phyloP scores from a whole-genome alignment of 164 flowering plant species.

The Aristolochia contorta region DNA sequence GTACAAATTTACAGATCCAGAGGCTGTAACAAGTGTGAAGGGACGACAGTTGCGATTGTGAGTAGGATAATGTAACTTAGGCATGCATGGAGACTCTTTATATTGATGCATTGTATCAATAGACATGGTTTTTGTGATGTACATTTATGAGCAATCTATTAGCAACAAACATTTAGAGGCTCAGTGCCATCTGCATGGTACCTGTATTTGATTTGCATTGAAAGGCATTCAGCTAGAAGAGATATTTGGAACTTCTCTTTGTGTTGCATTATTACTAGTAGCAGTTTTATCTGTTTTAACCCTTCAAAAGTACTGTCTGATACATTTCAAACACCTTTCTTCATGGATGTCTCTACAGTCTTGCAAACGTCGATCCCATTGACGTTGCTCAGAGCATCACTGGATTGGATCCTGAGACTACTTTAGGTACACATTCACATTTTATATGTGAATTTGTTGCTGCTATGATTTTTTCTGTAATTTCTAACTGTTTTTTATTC shows the following conservation, averaged over 20 bases:
- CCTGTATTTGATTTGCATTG: too few species aligned
- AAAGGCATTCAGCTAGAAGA: too few species aligned
- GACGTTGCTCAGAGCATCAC: conserved; percentile 74
- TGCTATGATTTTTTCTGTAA: neutral
- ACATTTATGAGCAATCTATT: too few species aligned
- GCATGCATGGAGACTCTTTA: neutral
- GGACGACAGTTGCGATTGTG: conserved; percentile 92
- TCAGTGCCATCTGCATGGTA: too few species aligned
- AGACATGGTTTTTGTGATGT: too few species aligned
- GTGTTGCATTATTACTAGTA: too few species aligned
- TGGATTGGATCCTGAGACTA: conserved; percentile 92
- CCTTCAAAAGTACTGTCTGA: too few species aligned
- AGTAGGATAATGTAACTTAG: conserved; percentile 19
- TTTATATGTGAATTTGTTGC: neutral
- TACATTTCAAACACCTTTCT: neutral
- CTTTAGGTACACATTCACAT: conserved; percentile 45
- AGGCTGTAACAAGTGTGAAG: conserved; percentile 51
- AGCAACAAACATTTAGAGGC: too few species aligned
- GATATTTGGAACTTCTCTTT: too few species aligned
- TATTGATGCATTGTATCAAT: neutral
- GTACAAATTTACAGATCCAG: conserved; percentile 51
- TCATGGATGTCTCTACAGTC: conserved; percentile 34
- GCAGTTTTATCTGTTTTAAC: too few species aligned
- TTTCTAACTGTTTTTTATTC: neutral
- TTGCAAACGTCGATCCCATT: conserved; percentile 95